Percentiles rank a stretch among this genome's conserved stretches.
These are phyloP conservation scores for Pichia sp. DNA, from an alignment of 1,139 yeast genomes.

Conservation along the genomic window DNA sequence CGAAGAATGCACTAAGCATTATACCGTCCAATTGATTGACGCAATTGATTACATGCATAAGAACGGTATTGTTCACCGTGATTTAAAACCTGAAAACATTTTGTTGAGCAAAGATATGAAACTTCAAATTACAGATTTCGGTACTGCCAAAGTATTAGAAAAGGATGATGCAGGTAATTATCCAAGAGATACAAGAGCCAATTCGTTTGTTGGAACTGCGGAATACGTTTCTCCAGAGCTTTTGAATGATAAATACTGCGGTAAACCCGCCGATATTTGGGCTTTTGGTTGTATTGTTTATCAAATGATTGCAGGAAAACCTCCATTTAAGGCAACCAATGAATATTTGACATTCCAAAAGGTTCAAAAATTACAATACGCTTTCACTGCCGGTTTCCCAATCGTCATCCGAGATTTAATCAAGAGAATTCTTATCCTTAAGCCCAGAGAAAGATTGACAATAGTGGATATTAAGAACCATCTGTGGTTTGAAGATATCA, in stretches of 20 bases:
- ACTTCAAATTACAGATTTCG: conserved; percentile 94
- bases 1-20: conserved; percentile 52
- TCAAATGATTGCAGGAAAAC: conserved; percentile 92
- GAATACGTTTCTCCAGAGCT: conserved; percentile 92
- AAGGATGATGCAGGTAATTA: conserved; percentile 44
- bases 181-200: conserved; percentile 65
- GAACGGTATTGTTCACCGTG: conserved; percentile 89
- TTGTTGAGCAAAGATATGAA: conserved; percentile 78
- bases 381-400: conserved; percentile 80
- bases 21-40: conserved; percentile 74
- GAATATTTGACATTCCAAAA: conserved; percentile 95
- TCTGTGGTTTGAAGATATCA: conserved; percentile 63
- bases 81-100: conserved; percentile 92
- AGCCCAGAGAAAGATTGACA: conserved; percentile 67
- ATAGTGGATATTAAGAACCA: conserved; percentile 68
- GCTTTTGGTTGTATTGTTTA: conserved; percentile 92
- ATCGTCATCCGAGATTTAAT: conserved; percentile 68
- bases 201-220: conserved; percentile 76
- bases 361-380: conserved; percentile 78
- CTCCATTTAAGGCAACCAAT: conserved; percentile 96
- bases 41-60: conserved; percentile 82
- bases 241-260: conserved; percentile 77
- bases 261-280: conserved; percentile 92
- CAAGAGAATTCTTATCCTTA: conserved; percentile 58
- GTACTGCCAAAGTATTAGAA: conserved; percentile 85